These are phyloP conservation scores for Pichia sp. DNA, from an alignment of 1,139 yeast species.

Conservation along the genomic window DNA sequence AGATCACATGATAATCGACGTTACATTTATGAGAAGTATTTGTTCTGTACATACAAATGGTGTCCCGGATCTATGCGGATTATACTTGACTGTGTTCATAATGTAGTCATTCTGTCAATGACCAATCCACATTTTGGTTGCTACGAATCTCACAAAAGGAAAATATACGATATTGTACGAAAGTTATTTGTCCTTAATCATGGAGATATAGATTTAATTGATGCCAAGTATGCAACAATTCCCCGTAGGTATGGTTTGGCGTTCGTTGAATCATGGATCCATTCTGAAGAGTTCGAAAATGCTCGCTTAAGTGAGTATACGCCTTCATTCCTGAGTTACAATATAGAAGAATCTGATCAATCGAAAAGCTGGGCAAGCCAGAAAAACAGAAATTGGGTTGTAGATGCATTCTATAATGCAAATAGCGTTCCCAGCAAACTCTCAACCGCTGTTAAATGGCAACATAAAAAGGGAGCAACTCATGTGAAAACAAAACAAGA, in stretches of 20 bases:
- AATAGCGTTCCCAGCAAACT: neutral
- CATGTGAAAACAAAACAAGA: neutral
- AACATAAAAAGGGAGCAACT: neutral
- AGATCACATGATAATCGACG: neutral
- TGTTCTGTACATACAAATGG: constrained; percentile 5
- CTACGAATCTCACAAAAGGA: constrained; percentile 14
- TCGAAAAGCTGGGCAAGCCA: constrained; percentile 10
- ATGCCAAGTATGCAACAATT: constrained; percentile 9
- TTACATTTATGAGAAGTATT: constrained; percentile 11
- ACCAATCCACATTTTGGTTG: constrained; percentile 15
- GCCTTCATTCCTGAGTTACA: constrained; percentile 8
- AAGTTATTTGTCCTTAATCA: constrained; percentile 13
- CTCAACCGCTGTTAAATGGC: no score
- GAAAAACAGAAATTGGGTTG: constrained; percentile 8
- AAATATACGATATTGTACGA: constrained; percentile 15
- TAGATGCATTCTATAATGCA: constrained; percentile 4
- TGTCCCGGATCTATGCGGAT: constrained; percentile 16
- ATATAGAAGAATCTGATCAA: neutral
- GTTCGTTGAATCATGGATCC: constrained; percentile 14
- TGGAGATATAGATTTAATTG: constrained; percentile 14
- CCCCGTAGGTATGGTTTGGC: constrained; percentile 17
- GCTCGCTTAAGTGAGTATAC: constrained; percentile 2
- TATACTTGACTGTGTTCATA: constrained; percentile 14
- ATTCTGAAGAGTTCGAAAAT: constrained; percentile 2
- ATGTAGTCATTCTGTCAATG: constrained; percentile 11